Evolutionary conservation across 352 stramenopile genomes (phyloP).

Genomic region (Bremia lactucae): DNA sequence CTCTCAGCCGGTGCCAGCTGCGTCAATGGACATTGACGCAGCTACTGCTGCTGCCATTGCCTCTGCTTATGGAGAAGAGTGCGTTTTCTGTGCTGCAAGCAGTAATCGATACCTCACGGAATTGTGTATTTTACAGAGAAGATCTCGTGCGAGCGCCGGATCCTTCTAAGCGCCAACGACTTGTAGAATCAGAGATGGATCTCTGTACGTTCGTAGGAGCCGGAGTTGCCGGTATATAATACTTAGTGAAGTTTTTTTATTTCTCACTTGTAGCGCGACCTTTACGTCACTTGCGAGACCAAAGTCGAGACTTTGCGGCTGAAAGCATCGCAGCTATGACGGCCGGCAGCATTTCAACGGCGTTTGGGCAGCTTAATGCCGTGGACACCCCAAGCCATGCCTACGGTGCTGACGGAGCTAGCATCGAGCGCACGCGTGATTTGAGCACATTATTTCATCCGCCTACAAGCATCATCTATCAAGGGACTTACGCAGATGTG

Average conservation of each 20-base stretch:
- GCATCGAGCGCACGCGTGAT: conserved; percentile 27
- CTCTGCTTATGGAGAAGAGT: conserved; percentile 30
- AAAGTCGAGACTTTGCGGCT: conserved; percentile 71
- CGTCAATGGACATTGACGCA: conserved; percentile 12
- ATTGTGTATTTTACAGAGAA: conserved; percentile 6
- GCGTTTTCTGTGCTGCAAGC: not conserved
- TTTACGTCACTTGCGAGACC: conserved; percentile 49
- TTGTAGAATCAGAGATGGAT: conserved; percentile 49
- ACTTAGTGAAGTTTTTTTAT: not conserved
- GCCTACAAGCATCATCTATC: conserved; percentile 64
- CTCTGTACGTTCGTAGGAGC: conserved; percentile 14
- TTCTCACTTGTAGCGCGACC: conserved; percentile 19
- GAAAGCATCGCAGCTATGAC: conserved; percentile 75
- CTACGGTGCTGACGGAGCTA: not conserved
- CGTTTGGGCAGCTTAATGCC: conserved; percentile 23
- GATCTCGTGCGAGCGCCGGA: conserved; percentile 67
- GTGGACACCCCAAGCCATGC: conserved; percentile 5
- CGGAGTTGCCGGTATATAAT: not conserved
- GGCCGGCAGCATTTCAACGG: conserved; percentile 28
- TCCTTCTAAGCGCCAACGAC: conserved; percentile 71
- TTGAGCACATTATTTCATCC: conserved; percentile 66
- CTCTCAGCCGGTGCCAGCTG: conserved; percentile 1
- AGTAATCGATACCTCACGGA: not conserved
- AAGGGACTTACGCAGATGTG: conserved; percentile 67
- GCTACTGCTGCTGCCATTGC: conserved; percentile 26